Conservation (phyloP, 371 early-diverging fungal species). For the Fennellomyces sp. region DNA sequence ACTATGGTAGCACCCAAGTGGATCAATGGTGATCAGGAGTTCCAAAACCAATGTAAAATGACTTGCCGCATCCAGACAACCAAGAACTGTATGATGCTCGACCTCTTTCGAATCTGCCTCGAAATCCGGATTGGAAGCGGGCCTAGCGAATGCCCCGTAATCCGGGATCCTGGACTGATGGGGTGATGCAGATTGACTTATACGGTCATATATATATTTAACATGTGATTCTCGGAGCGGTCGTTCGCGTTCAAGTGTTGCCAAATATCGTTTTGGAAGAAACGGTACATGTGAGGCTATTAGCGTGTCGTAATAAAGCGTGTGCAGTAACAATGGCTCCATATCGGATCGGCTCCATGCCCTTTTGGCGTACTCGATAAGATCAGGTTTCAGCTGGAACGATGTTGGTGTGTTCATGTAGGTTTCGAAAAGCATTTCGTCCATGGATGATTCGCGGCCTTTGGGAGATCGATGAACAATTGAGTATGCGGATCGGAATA, state of each 20-base stretch:
- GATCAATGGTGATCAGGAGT: conserved; percentile 27
- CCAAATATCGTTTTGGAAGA: conserved; percentile 32
- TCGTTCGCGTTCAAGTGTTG: conserved; percentile 25
- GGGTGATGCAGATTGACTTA: background rate
- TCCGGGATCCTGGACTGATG: background rate
- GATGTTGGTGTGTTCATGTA: conserved; percentile 34
- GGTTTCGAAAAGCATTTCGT: conserved; percentile 28
- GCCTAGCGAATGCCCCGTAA: too few species aligned
- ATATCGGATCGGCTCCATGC: conserved; percentile 22
- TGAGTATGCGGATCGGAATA: conserved; percentile 37
- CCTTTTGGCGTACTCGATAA: background rate
- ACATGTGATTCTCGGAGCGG: conserved; percentile 16
- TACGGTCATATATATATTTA: conserved; percentile 30
- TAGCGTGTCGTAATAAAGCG: conserved; percentile 35
- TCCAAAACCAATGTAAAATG: conserved; percentile 41
- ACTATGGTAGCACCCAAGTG: conserved; percentile 37
- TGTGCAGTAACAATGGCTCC: conserved; percentile 32
- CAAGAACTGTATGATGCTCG: conserved; percentile 28
- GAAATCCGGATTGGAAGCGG: too few species aligned
- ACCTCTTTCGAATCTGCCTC: too few species aligned
- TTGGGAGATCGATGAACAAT: conserved; percentile 27
- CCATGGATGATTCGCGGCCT: conserved; percentile 23
- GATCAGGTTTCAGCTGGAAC: conserved; percentile 27
- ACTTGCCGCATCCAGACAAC: conserved; percentile 24
- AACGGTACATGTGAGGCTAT: conserved; percentile 37